These are phyloP conservation scores for Mucor lusitanicus DNA, from an alignment of 371 early-diverging fungal species.

Conservation along the genomic window DNA sequence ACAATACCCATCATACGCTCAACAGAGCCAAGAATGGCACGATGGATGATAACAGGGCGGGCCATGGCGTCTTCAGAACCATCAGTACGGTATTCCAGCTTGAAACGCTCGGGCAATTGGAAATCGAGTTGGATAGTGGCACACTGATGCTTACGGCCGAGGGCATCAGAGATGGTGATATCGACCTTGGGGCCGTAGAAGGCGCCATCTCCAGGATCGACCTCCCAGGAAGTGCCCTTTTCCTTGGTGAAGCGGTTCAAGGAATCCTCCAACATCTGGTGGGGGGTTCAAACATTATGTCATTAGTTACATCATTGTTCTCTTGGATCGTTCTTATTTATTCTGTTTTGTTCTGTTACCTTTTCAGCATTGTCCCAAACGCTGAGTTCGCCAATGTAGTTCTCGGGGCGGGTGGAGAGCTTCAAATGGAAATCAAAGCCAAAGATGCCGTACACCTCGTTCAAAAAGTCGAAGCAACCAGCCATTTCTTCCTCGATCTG, in stretches of 20 bases:
- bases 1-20: slow-evolving; percentile 99
- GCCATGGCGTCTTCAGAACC: slow-evolving; percentile 53
- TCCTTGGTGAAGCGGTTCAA: slow-evolving; percentile 67
- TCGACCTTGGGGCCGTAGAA: slow-evolving; percentile 99
- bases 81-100: slow-evolving; percentile 84
- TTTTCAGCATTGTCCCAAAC: slow-evolving; percentile 97
- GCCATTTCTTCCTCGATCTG: slow-evolving; percentile 77
- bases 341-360: slow-evolving; percentile 44
- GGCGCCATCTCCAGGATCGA: slow-evolving; percentile 99
- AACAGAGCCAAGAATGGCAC: slow-evolving; percentile 98
- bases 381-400: slow-evolving; percentile 91
- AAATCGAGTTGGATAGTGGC: slow-evolving; percentile 99
- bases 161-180: slow-evolving; percentile 95
- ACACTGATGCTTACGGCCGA: slow-evolving; percentile 94
- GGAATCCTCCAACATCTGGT: slow-evolving; percentile 73
- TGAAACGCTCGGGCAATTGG: slow-evolving; percentile 95
- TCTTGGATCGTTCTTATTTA: neutral
- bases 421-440: slow-evolving; percentile 89
- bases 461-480: slow-evolving; percentile 79
- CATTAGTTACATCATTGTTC: slow-evolving; percentile 1
- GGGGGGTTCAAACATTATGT: neutral
- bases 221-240: slow-evolving; percentile 72
- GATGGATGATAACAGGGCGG: slow-evolving; percentile 98
- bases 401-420: slow-evolving; percentile 98
- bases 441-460: slow-evolving; percentile 89